Evolutionary conservation across 306 rosid species (phyloP), one percentile per base, ranked within the genome.

Genomic region (Castanea mollissima): DNA sequence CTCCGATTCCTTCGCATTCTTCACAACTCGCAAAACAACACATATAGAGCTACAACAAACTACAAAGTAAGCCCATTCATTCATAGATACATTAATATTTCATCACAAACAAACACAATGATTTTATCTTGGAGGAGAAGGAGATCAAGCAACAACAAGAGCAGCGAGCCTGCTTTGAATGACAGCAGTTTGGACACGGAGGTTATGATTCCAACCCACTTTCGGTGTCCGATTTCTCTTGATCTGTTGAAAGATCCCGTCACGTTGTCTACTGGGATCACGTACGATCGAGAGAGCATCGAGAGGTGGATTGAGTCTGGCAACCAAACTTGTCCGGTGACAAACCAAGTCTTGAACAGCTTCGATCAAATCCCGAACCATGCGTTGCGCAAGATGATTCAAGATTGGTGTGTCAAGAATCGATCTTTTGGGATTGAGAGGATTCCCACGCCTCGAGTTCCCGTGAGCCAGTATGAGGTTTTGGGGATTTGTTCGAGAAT

Each of bases 241-340:
- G 98, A 94, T 55, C 56, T 94, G 80, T 92, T 94, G 97, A 94
- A 85, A 27, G 98, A 94, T 31, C 98, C 98, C 0, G 98, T 94
- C 14, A 92, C 97, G 1, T 38, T 94, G 15, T 79, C 84, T 5
- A 92, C 97, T 0, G 98, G 98, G 13, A 91, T 94, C 57, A 88
- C 97, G 64, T 92, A 89, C 73, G 97, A 94, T 82, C 76, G 98
- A 6, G 92, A 87, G 16, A 91, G 92, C 88, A 94, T 92, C 73
- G 97, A 94, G 84, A 86, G 78, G 71, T 94, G 98, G 98, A 74
- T 94, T 19, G 94, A 94, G 4, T 65, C 83, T 0, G 97, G 94
- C 4, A 91, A 90, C 72, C 80, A 25, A n/a, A 87, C 93, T 0
- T 94, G 97, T 49, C 94, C 98, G 1, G 94, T 87, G 0, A 92